phyloP scores from a whole-genome alignment of 768 basidiomycete species.

The Suillus alpinus region DNA sequence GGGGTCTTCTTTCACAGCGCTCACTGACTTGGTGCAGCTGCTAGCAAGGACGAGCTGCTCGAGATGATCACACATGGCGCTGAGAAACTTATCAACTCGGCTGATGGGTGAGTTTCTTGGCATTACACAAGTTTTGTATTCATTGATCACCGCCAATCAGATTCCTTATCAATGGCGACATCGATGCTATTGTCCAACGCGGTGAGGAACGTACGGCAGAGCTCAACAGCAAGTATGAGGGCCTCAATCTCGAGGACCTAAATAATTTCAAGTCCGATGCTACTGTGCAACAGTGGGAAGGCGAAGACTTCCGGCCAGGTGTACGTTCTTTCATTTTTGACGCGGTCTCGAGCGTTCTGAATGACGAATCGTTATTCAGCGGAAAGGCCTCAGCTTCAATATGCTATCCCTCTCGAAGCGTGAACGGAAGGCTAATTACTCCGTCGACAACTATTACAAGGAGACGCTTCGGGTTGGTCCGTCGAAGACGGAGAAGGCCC shows the following conservation, averaged over 20 bases:
- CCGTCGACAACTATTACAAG: slow-evolving; percentile 94
- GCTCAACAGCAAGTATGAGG: slow-evolving; percentile 90
- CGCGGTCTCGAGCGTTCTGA: slow-evolving; percentile 1
- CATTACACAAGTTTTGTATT: neutral
- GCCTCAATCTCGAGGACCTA: slow-evolving; percentile 88
- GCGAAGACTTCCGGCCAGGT: slow-evolving; percentile 84
- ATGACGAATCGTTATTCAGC: slow-evolving; percentile 32
- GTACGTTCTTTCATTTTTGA: slow-evolving; percentile 35
- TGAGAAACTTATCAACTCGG: slow-evolving; percentile 89
- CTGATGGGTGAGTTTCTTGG: slow-evolving; percentile 55
- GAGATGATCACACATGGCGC: slow-evolving; percentile 99
- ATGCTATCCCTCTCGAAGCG: slow-evolving; percentile 88
- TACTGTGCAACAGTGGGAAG: slow-evolving; percentile 92
- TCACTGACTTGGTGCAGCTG: slow-evolving; percentile 45
- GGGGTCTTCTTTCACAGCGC: neutral
- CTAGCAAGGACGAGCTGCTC: slow-evolving; percentile 92
- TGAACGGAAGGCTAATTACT: slow-evolving; percentile 91
- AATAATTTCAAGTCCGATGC: slow-evolving; percentile 97
- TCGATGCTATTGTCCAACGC: slow-evolving; percentile 87
- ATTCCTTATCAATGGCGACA: slow-evolving; percentile 80
- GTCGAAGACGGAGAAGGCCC: slow-evolving; percentile 76
- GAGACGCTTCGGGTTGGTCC: slow-evolving; percentile 81
- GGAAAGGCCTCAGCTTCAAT: slow-evolving; percentile 70
- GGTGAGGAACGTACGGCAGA: slow-evolving; percentile 90
- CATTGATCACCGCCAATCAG: slow-evolving; percentile 34